A percentile compares a stretch with the other conserved stretches of the same genome.
Conservation (phyloP, 148 eudicot species). For the Vaccinium myrtillus region DNA sequence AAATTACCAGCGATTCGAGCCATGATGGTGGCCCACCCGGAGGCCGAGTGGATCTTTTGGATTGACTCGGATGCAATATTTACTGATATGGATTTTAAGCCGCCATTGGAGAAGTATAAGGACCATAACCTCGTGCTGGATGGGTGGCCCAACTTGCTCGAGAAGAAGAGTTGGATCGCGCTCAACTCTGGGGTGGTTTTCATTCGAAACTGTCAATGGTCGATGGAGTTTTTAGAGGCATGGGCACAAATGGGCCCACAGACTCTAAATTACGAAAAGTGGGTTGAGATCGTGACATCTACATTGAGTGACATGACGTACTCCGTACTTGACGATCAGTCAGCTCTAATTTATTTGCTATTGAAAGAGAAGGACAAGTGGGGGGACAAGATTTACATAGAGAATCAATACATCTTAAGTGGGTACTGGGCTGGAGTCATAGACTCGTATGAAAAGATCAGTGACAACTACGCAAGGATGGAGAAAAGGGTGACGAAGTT, state of each 20-base stretch:
- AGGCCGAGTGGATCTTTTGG: constrained; percentile 87
- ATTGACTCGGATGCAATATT: constrained; percentile 72
- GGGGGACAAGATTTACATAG: constrained; percentile 47
- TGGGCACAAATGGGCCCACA: constrained; percentile 75
- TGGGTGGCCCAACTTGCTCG: constrained; percentile 49
- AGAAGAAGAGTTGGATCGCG: constrained; percentile 57
- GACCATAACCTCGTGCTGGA: constrained; percentile 47
- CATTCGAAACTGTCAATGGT: constrained; percentile 55
- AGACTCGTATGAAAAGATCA: constrained; percentile 26
- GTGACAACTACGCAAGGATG: constrained; percentile 21
- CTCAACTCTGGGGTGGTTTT: background rate
- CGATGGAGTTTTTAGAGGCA: constrained; percentile 54
- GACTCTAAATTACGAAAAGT: constrained; percentile 51
- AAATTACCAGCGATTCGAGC: constrained; percentile 30
- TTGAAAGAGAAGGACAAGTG: constrained; percentile 47
- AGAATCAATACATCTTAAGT: constrained; percentile 38
- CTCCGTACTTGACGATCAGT: constrained; percentile 61
- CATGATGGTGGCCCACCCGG: constrained; percentile 80
- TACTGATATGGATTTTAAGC: constrained; percentile 71
- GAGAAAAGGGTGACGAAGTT: constrained; percentile 28
- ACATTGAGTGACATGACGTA: constrained; percentile 44
- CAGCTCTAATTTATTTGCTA: constrained; percentile 53
- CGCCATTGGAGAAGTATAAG: constrained; percentile 42
- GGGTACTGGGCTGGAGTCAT: constrained; percentile 69
- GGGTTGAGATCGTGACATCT: constrained; percentile 44